Conservation (phyloP, 495 filamentous ascomycete genomes). For the Pseudomonodictys pantanalensis region DNA sequence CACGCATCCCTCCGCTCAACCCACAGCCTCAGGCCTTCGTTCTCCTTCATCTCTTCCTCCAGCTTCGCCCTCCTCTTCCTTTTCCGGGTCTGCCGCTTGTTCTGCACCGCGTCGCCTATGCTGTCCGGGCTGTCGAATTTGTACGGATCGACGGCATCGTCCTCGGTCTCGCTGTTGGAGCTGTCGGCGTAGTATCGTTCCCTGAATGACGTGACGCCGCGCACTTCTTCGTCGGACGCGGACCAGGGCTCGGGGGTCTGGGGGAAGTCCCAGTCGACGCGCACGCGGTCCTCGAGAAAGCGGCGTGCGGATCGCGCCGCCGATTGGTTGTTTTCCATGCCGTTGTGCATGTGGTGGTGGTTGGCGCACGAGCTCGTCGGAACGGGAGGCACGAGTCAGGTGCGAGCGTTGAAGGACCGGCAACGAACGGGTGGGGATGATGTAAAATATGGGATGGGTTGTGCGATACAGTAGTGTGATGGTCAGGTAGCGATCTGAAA, state of each 20-base stretch:
- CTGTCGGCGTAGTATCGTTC: constrained; percentile 43
- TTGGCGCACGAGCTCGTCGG: background rate
- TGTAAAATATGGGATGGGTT: too few relatives aligned
- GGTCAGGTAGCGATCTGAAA: too few relatives aligned
- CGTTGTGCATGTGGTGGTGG: background rate
- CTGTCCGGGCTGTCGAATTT: constrained; percentile 64
- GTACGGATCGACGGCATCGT: constrained; percentile 46
- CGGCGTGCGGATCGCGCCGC: constrained; percentile 38
- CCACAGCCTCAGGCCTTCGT: constrained; percentile 74
- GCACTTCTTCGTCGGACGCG: constrained; percentile 35
- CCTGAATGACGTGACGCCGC: constrained; percentile 39
- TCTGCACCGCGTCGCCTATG: constrained; percentile 45
- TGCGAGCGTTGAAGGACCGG: background rate
- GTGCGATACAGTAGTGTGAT: too few relatives aligned
- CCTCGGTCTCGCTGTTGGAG: constrained; percentile 16
- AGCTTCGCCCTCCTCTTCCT: constrained; percentile 57
- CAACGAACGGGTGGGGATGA: too few relatives aligned
- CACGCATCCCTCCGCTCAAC: constrained; percentile 74
- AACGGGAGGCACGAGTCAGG: background rate
- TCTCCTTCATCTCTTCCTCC: constrained; percentile 78
- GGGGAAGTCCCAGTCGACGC: constrained; percentile 54
- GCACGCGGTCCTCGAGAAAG: constrained; percentile 52
- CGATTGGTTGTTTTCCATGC: constrained; percentile 19
- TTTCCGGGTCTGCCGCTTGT: constrained; percentile 49
- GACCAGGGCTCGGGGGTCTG: constrained; percentile 43